Base-by-base conservation (phyloP, 2,329 filamentous ascomycete species). In the Clarireedia paspali region DNA sequence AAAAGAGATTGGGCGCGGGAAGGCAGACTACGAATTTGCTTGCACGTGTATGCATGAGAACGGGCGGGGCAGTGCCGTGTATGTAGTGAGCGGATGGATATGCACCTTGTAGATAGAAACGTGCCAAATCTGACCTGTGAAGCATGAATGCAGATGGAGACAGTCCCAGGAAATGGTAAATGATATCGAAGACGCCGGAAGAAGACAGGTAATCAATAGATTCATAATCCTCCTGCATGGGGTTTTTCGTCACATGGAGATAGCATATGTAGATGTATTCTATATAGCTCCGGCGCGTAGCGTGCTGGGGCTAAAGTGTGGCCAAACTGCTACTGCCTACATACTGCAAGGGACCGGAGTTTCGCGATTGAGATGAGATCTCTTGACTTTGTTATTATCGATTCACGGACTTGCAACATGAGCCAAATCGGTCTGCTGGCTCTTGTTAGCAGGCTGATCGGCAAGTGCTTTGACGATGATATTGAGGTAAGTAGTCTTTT, bases 241-340 rank as follows among this genome's bases (percentile, higher is more conserved):
- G 30, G 4, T 17, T 50, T 50, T 42, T 3, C 27, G 12, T 47
- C 27, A 53, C 26, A 26, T 47, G 40, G 47, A 17, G 30, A 47
- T 46, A 39, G n/a, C 10, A 42, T 42, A 15, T n/a, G 39, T 40
- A 2, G 20, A 39, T n/a, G 34, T 6, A 40, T 23, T 17, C 7
- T 30, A n/a, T 53, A 40, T 17, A 17, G 51, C 51, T 53, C 48
- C 30, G 44, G 51, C 51, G 51, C 51, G 42, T 53, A 53, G 20
- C 14, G 47, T 53, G 51, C 20, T 42, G 20, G 26, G 30, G 27
- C 26, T 30, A 23, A 42, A 42, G 20, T 7, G 23, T 23, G n/a
- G 51, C 26, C 48, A 48, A 26, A 27, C 42, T 15, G 34, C 34
- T 44, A 45, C 26, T 20, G 20, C 20, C 20, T 20, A 20, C 20